Conservation (phyloP, 2,329 filamentous ascomycete genomes). For the Colletotrichum coccodes region DNA sequence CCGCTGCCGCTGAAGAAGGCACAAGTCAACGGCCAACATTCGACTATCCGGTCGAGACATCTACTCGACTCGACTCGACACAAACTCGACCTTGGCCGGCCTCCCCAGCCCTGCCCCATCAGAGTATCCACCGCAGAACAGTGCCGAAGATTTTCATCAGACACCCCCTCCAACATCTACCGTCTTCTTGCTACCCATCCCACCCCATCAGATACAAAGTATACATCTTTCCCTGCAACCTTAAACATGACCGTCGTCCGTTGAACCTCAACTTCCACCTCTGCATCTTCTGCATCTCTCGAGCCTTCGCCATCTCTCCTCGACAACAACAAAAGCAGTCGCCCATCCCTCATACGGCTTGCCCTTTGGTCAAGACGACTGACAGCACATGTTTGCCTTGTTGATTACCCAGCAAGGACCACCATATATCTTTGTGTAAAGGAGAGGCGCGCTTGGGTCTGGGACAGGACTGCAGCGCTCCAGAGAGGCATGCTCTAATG, state of each 20-base stretch:
- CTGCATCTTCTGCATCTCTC: slow-evolving; percentile 31
- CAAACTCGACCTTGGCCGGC: slow-evolving; percentile 40
- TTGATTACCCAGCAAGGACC: slow-evolving; percentile 21
- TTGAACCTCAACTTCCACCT: slow-evolving; percentile 40
- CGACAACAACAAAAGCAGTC: slow-evolving; percentile 8
- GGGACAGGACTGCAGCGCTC: slow-evolving; percentile 30
- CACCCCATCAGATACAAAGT: slow-evolving; percentile 58
- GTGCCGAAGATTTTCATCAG: slow-evolving; percentile 60
- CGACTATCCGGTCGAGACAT: slow-evolving; percentile 23
- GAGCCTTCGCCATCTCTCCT: slow-evolving; percentile 20
- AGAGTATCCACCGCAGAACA: slow-evolving; percentile 56
- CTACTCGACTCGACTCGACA: slow-evolving; percentile 31
- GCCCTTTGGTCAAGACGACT: not conserved
- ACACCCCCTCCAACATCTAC: slow-evolving; percentile 60
- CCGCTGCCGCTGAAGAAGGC: slow-evolving; percentile 44
- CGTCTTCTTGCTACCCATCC: slow-evolving; percentile 46
- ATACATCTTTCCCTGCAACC: slow-evolving; percentile 56
- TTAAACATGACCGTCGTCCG: slow-evolving; percentile 40
- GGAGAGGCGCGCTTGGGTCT: slow-evolving; percentile 33
- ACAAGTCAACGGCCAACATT: slow-evolving; percentile 43
- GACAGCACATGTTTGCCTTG: slow-evolving; percentile 13
- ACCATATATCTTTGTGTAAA: slow-evolving; percentile 16
- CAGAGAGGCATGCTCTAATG: slow-evolving; percentile 64
- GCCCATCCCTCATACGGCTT: not conserved
- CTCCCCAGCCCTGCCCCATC: slow-evolving; percentile 39